Conservation (phyloP, 1,139 yeast species). For the Debaryomyces subglobosus region DNA sequence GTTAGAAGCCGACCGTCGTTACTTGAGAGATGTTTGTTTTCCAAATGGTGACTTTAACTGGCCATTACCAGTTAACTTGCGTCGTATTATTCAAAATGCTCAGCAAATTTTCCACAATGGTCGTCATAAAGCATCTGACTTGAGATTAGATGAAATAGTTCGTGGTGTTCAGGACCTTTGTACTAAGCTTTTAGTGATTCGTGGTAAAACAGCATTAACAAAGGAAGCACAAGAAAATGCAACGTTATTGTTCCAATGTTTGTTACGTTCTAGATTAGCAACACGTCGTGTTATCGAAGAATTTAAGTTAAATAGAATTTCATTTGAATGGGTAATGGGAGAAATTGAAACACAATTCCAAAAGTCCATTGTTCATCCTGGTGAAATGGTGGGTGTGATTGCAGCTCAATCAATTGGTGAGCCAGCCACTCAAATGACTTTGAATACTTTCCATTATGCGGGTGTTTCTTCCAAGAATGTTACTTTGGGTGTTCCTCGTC, state of each 20-base stretch:
- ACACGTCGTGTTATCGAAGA: constrained; percentile 91
- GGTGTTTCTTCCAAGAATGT: constrained; percentile 99
- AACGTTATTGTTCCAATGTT: constrained; percentile 84
- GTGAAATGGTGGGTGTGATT: constrained; percentile 99
- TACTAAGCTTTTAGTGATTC: constrained; percentile 69
- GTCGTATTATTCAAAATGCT: constrained; percentile 96
- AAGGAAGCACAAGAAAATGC: constrained; percentile 94
- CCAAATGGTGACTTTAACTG: constrained; percentile 93
- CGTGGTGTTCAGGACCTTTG: constrained; percentile 72
- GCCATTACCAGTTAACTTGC: constrained; percentile 97
- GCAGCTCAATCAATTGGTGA: constrained; percentile 99
- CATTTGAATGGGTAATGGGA: constrained; percentile 95
- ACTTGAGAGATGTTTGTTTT: constrained; percentile 79
- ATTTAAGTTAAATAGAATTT: constrained; percentile 77
- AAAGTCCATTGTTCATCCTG: constrained; percentile 93
- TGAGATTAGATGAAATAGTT: constrained; percentile 81
- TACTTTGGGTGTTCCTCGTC: constrained; percentile 98
- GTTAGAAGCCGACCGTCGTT: constrained; percentile 72
- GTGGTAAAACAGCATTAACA: constrained; percentile 77
- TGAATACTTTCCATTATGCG: constrained; percentile 99
- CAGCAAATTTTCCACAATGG: constrained; percentile 97
- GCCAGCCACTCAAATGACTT: constrained; percentile 99
- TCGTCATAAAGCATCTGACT: constrained; percentile 85
- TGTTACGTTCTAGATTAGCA: constrained; percentile 89
- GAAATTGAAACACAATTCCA: constrained; percentile 93